Conservation (phyloP, 352 stramenopile species). For the Phytophthora pini region DNA sequence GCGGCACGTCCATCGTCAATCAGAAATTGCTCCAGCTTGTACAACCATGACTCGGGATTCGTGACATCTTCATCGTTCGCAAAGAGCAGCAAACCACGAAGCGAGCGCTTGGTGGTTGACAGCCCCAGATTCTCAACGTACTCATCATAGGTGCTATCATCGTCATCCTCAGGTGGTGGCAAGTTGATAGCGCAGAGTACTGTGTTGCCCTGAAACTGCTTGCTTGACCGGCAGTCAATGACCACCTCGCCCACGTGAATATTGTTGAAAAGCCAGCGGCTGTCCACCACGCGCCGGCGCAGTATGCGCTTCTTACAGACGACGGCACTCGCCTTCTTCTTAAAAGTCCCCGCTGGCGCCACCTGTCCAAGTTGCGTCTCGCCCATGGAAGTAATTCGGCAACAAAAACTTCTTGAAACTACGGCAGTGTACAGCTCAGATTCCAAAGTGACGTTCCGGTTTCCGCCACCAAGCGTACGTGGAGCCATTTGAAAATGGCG, state of each 20-base stretch:
- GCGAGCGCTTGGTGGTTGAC: constrained; percentile 38
- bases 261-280: constrained; percentile 81
- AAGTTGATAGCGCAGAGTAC: constrained; percentile 62
- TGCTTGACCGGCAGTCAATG: constrained; percentile 53
- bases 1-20: constrained; percentile 52
- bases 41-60: constrained; percentile 40
- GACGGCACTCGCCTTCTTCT: neutral
- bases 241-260: constrained; percentile 68
- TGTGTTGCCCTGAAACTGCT: constrained; percentile 44
- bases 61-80: constrained; percentile 39
- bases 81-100: constrained; percentile 66
- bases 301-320: constrained; percentile 22
- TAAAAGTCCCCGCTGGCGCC: neutral
- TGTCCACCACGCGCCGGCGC: constrained; percentile 45
- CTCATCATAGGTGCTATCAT: constrained; percentile 17
- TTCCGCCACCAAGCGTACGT: neutral
- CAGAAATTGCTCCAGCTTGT: constrained; percentile 48
- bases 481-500: constrained; percentile 4
- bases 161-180: constrained; percentile 44
- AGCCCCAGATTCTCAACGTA: constrained; percentile 34
- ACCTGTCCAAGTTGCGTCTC: constrained; percentile 23
- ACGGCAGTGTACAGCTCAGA: neutral
- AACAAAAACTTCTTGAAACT: constrained; percentile 7
- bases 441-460: constrained; percentile 13
- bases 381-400: constrained; percentile 7